Evolutionary conservation across 192 early-diverging fungal species (phyloP).

Genomic region (Coemansia erecta): DNA sequence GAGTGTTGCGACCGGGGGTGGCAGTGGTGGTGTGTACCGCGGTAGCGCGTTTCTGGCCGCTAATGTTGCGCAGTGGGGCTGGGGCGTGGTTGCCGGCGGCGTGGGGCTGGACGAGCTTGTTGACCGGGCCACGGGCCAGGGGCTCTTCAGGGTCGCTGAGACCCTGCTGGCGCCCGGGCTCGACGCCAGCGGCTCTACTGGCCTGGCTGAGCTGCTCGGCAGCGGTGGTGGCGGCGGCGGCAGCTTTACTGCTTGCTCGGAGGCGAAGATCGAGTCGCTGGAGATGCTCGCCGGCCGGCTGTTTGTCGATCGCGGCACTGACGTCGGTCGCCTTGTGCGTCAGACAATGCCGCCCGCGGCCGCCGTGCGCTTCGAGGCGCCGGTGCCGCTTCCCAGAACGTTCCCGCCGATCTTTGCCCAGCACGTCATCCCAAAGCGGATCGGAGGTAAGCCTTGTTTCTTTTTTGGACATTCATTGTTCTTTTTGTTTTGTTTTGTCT

Average conservation of each 20-base stretch:
- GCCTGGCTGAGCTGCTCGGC: neutral
- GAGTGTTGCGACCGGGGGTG: too few species aligned
- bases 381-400: conserved; percentile 16
- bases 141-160: conserved; percentile 28
- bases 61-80: conserved; percentile 38
- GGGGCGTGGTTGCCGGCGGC: conserved; percentile 18
- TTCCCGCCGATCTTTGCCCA: conserved; percentile 32
- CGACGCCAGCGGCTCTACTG: neutral
- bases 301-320: conserved; percentile 39
- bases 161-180: conserved; percentile 33
- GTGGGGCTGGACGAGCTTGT: conserved; percentile 33
- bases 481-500: neutral
- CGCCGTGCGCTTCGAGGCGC: neutral
- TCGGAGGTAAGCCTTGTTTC: conserved; percentile 1
- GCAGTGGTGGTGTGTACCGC: conserved; percentile 19
- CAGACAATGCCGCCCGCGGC: conserved; percentile 6
- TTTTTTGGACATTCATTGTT: neutral
- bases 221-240: too few species aligned
- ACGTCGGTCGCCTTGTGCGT: conserved; percentile 13
- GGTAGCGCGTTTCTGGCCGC: conserved; percentile 26
- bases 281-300: conserved; percentile 37
- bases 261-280: conserved; percentile 1
- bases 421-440: neutral
- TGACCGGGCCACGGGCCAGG: conserved; percentile 35
- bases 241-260: conserved; percentile 25